Conservation (phyloP, 345 rosid genomes). For the Populus nigra region DNA sequence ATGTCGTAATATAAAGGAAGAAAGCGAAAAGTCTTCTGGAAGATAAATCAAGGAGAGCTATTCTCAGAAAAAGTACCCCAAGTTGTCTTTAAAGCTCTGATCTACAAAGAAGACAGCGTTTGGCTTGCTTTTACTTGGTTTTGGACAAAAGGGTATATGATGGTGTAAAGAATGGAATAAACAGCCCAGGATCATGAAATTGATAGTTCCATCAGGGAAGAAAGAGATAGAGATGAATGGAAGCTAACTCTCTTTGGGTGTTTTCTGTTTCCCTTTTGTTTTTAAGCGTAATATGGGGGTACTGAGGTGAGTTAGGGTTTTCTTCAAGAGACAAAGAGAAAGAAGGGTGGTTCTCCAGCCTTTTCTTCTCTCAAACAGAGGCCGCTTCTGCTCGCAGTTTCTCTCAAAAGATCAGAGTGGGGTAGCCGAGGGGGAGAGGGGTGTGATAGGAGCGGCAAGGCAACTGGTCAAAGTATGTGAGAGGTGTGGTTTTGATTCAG, state of each 20-base stretch:
- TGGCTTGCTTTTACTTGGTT: slow-evolving; percentile 18
- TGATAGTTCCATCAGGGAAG: slow-evolving; percentile 25
- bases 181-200: slow-evolving; percentile 25
- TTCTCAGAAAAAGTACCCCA: slow-evolving; percentile 37
- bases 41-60: slow-evolving; percentile 17
- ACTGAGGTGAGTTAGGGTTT: slow-evolving; percentile 31
- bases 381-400: slow-evolving; percentile 25
- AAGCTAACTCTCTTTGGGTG: background rate
- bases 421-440: slow-evolving; percentile 9
- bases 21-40: slow-evolving; percentile 25
- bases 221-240: slow-evolving; percentile 5
- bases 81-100: slow-evolving; percentile 36
- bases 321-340: background rate
- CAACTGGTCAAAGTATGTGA: slow-evolving; percentile 28
- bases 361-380: slow-evolving; percentile 18
- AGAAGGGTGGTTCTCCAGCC: background rate
- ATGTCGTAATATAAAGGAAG: slow-evolving; percentile 5
- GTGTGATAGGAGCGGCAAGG: slow-evolving; percentile 5
- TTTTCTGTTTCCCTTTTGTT: background rate
- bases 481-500: slow-evolving; percentile 30
- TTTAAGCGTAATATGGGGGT: slow-evolving; percentile 8
- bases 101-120: slow-evolving; percentile 32
- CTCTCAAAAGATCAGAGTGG: slow-evolving; percentile 30
- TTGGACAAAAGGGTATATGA: slow-evolving; percentile 21
- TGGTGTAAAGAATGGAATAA: slow-evolving; percentile 18